Evolutionary conservation across 805 yeast genomes (phyloP).

Genomic region (Yamadazyma philogaea): DNA sequence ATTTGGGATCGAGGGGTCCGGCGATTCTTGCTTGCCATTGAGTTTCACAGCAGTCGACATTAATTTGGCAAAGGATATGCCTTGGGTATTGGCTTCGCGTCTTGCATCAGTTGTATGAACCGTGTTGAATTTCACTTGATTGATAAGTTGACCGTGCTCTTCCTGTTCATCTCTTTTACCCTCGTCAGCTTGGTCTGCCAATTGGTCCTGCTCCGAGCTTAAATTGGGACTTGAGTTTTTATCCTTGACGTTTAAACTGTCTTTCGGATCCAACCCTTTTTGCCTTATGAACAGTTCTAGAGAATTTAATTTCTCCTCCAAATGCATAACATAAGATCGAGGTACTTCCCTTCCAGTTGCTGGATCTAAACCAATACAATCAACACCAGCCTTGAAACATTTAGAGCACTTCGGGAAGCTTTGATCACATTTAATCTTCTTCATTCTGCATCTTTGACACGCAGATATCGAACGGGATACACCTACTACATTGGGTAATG

Average conservation of each 20-base stretch:
- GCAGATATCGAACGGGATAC: slow-evolving; percentile 73
- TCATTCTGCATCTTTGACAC: slow-evolving; percentile 74
- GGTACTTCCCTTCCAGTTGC: slow-evolving; percentile 87
- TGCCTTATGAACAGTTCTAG: slow-evolving; percentile 50
- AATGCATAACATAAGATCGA: slow-evolving; percentile 67
- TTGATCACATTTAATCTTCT: slow-evolving; percentile 66
- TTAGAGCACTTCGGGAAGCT: slow-evolving; percentile 64
- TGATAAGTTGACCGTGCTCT: slow-evolving; percentile 8
- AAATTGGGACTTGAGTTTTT: not conserved
- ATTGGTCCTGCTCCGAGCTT: not conserved
- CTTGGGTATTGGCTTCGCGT: slow-evolving; percentile 8
- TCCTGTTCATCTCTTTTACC: slow-evolving; percentile 2
- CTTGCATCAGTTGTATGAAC: slow-evolving; percentile 7
- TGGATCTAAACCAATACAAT: slow-evolving; percentile 83
- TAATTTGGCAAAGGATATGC: slow-evolving; percentile 68
- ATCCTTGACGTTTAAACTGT: not conserved
- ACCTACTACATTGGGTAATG: slow-evolving; percentile 22
- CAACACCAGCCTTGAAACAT: slow-evolving; percentile 61
- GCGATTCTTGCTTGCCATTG: slow-evolving; percentile 17
- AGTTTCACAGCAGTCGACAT: slow-evolving; percentile 76
- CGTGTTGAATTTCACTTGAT: slow-evolving; percentile 13
- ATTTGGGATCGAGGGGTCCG: slow-evolving; percentile 8
- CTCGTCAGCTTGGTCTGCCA: not conserved
- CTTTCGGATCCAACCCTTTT: slow-evolving; percentile 37
- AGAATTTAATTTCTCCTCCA: slow-evolving; percentile 62